Percentiles rank a stretch among this genome's conserved stretches.
Conservation (phyloP, 495 filamentous ascomycete genomes). For the Hyaloscypha hepaticicola region DNA sequence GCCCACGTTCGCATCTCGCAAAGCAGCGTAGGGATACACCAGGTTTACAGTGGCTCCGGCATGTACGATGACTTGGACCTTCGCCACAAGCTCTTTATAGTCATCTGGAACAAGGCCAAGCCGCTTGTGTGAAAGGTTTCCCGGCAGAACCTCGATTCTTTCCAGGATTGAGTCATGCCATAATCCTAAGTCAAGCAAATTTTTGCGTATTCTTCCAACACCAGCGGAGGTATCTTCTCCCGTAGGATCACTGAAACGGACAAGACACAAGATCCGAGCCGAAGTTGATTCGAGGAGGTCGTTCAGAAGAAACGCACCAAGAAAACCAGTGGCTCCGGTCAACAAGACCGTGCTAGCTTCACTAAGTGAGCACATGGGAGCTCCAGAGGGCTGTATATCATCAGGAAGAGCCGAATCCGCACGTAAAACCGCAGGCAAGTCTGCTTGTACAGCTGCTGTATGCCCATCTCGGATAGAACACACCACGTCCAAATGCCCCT, state of each 20-base stretch:
- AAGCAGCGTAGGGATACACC: slow-evolving; percentile 64
- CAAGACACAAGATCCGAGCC: slow-evolving; percentile 64
- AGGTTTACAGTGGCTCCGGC: slow-evolving; percentile 66
- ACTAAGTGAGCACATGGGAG: slow-evolving; percentile 50
- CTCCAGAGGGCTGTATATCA: slow-evolving; percentile 49
- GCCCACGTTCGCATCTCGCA: slow-evolving; percentile 57
- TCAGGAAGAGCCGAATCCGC: slow-evolving; percentile 58
- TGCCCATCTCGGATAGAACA: slow-evolving; percentile 60
- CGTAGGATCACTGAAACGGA: slow-evolving; percentile 59
- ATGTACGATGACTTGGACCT: slow-evolving; percentile 63
- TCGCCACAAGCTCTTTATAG: slow-evolving; percentile 55
- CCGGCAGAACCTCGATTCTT: slow-evolving; percentile 64
- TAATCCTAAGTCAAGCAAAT: slow-evolving; percentile 62
- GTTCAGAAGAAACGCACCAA: slow-evolving; percentile 42
- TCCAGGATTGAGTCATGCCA: slow-evolving; percentile 68
- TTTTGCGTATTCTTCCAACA: slow-evolving; percentile 57
- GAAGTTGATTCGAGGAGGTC: slow-evolving; percentile 50
- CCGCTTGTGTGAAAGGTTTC: slow-evolving; percentile 57
- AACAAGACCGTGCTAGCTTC: slow-evolving; percentile 53
- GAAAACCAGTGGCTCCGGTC: slow-evolving; percentile 43
- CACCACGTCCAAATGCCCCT: slow-evolving; percentile 59
- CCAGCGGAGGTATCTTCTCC: slow-evolving; percentile 53
- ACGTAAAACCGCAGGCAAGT: slow-evolving; percentile 59
- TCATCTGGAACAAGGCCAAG: slow-evolving; percentile 56
- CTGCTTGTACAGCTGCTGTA: slow-evolving; percentile 62